These are phyloP conservation scores for Morella rubra DNA, from an alignment of 306 rosid genomes.

Conservation along the genomic window DNA sequence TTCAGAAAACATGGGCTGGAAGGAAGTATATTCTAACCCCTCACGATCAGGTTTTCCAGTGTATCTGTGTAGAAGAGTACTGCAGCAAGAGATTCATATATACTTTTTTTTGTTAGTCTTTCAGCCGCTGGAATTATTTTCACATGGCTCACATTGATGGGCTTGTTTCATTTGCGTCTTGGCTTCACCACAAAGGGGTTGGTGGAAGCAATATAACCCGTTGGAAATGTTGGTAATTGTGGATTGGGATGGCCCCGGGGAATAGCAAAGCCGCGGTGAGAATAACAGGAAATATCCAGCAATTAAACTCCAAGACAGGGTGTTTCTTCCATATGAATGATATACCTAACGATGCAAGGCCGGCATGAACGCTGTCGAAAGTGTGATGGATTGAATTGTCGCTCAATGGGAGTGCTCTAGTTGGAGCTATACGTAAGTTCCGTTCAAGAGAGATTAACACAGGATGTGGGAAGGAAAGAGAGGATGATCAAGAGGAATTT, in stretches of 20 bases:
- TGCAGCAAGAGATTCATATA: not conserved
- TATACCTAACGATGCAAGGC: too few species aligned
- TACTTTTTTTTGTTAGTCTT: too few species aligned
- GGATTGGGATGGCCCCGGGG: slow-evolving; percentile 76
- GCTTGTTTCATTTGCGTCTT: slow-evolving; percentile 34
- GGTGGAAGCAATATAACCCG: slow-evolving; percentile 68
- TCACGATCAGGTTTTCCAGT: not conserved
- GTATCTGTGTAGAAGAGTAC: not conserved
- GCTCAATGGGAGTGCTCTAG: too few species aligned
- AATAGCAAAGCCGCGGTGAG: slow-evolving; percentile 18
- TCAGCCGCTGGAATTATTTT: not conserved
- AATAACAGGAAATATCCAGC: not conserved
- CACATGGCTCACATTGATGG: not conserved
- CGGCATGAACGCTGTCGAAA: too few species aligned
- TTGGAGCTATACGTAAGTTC: too few species aligned
- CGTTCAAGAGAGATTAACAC: too few species aligned
- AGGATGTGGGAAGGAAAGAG: too few species aligned
- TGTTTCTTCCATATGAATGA: not conserved
- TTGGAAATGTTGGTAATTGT: slow-evolving; percentile 70
- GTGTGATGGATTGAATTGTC: too few species aligned
- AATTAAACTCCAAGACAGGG: not conserved
- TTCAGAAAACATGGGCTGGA: slow-evolving; percentile 82
- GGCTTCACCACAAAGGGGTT: slow-evolving; percentile 70
- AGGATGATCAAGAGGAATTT: too few species aligned
- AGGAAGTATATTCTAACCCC: slow-evolving; percentile 57